Conservation (phyloP, 768 basidiomycete species). For the Tephrocybe sp. region DNA sequence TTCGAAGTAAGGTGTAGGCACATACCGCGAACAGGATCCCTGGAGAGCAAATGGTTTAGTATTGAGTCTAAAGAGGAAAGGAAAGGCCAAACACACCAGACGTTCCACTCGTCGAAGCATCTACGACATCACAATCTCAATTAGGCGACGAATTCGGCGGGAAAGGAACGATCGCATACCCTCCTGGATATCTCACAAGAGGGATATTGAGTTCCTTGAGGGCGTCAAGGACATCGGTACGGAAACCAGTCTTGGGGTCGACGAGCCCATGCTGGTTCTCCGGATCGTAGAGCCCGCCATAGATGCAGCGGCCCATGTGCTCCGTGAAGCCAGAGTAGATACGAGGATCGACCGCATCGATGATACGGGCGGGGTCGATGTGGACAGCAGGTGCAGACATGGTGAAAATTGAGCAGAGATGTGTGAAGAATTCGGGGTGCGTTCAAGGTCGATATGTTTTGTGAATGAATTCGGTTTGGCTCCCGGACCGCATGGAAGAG, state of each 20-base stretch:
- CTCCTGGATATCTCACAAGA: constrained; percentile 54
- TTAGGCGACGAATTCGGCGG: neutral
- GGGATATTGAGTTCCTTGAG: constrained; percentile 48
- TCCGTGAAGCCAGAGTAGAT: constrained; percentile 66
- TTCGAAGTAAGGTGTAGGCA: neutral
- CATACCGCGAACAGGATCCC: constrained; percentile 45
- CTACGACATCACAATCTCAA: constrained; percentile 24
- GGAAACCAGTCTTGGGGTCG: constrained; percentile 42
- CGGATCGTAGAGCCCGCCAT: constrained; percentile 47
- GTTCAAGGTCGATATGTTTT: neutral
- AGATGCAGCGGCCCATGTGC: constrained; percentile 59
- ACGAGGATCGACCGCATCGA: constrained; percentile 44
- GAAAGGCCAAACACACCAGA: constrained; percentile 33
- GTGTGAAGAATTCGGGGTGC: neutral
- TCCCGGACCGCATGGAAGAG: neutral
- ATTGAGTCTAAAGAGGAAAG: neutral
- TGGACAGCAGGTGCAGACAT: constrained; percentile 29
- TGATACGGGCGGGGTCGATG: constrained; percentile 40
- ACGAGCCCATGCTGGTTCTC: constrained; percentile 33
- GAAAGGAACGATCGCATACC: constrained; percentile 25
- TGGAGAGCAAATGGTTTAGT: constrained; percentile 5
- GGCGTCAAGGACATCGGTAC: constrained; percentile 49
- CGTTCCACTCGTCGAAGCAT: constrained; percentile 60
- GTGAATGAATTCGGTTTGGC: neutral
- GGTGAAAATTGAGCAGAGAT: neutral